Evolutionary conservation across 164 flowering plant genomes (phyloP).

Genomic region (Liriodendron chinense): DNA sequence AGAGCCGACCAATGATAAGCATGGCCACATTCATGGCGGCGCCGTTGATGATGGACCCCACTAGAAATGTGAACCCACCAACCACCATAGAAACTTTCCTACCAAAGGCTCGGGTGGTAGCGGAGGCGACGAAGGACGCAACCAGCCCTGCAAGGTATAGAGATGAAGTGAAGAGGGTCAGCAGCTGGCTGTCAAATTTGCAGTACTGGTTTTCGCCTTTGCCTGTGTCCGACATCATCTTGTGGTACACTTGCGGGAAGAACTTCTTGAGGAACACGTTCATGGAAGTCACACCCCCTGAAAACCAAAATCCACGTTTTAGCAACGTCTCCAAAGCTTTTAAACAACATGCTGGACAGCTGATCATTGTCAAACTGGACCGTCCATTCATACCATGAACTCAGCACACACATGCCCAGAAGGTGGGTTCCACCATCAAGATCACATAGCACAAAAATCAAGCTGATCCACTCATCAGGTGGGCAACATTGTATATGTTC

Average conservation of each 20-base stretch:
- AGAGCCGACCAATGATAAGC: constrained; percentile 35
- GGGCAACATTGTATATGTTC: no score
- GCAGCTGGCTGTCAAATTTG: constrained; percentile 30
- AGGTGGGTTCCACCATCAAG: no score
- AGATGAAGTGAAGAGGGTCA: constrained; percentile 41
- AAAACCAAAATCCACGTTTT: neutral
- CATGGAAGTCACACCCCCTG: constrained; percentile 43
- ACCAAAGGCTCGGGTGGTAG: constrained; percentile 25
- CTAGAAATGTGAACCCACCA: constrained; percentile 28
- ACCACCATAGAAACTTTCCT: constrained; percentile 31
- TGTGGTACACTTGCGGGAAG: constrained; percentile 24
- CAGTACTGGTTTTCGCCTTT: constrained; percentile 10
- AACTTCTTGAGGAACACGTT: constrained; percentile 25
- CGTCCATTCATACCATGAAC: no score
- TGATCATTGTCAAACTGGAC: no score
- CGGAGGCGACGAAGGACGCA: constrained; percentile 34
- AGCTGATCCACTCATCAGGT: no score
- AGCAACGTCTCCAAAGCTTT: no score
- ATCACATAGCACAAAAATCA: no score
- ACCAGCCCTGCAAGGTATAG: constrained; percentile 41
- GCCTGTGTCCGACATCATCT: neutral
- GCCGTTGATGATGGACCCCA: constrained; percentile 32
- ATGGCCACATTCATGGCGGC: constrained; percentile 22
- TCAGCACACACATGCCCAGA: no score
- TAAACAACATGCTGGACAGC: no score